Evolutionary conservation across 1,284 basidiomycete genomes (phyloP).

Genomic region (Trichosporon asahii): DNA sequence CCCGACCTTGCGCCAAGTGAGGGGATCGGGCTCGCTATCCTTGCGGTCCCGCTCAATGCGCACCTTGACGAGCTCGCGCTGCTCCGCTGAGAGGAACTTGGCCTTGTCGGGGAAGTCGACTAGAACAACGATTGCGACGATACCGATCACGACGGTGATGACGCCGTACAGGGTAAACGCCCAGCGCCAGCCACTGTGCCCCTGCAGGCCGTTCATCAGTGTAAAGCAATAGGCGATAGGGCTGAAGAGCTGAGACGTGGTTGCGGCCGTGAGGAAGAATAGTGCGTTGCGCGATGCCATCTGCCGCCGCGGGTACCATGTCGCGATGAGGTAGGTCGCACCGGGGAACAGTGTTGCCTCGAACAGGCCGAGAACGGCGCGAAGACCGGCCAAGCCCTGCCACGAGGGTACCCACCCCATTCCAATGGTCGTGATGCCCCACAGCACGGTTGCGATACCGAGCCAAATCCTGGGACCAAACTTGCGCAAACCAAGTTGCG

Average conservation of each 20-base stretch:
- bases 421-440: slow-evolving; percentile 50
- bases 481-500: slow-evolving; percentile 28
- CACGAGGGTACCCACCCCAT: slow-evolving; percentile 43
- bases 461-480: slow-evolving; percentile 18
- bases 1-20: slow-evolving; percentile 45
- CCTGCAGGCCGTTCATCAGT: slow-evolving; percentile 11
- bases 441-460: slow-evolving; percentile 28
- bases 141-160: slow-evolving; percentile 18
- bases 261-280: slow-evolving; percentile 48
- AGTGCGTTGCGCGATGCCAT: slow-evolving; percentile 42
- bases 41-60: slow-evolving; percentile 28
- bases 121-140: slow-evolving; percentile 12
- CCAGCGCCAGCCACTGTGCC: slow-evolving; percentile 24
- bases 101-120: slow-evolving; percentile 25
- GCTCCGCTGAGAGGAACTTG: slow-evolving; percentile 20
- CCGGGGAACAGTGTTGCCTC: slow-evolving; percentile 48
- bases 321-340: slow-evolving; percentile 51
- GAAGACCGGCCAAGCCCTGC: slow-evolving; percentile 45
- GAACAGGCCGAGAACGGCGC: slow-evolving; percentile 50
- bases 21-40: slow-evolving; percentile 50
- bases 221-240: slow-evolving; percentile 18
- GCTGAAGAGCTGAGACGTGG: slow-evolving; percentile 16
- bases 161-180: slow-evolving; percentile 23
- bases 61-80: slow-evolving; percentile 15
- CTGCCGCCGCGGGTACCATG: slow-evolving; percentile 54